phyloP scores from a whole-genome alignment of 148 eudicot genomes.

The Selenicereus undatus region DNA sequence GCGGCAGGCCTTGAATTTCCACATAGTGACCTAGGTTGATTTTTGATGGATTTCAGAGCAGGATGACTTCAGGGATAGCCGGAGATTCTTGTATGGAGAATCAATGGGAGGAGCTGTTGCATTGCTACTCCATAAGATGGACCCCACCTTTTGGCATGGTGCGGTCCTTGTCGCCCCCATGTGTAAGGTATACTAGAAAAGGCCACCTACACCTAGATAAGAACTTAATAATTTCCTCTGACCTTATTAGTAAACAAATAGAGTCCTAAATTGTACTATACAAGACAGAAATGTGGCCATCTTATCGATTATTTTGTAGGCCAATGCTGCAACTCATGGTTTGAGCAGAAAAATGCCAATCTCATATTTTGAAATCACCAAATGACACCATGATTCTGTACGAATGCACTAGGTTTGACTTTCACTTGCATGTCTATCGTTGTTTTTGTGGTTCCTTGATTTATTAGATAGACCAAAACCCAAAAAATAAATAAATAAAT shows the following conservation, averaged over 20 bases:
- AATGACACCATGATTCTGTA: too few relatives aligned
- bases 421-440: too few relatives aligned
- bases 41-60: conserved; percentile 42
- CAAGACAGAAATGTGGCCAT: neutral
- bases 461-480: too few relatives aligned
- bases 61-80: conserved; percentile 65
- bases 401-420: too few relatives aligned
- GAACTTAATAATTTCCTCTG: neutral
- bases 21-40: conserved; percentile 12
- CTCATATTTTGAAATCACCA: too few relatives aligned
- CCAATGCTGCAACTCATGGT: neutral
- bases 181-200: conserved; percentile 76
- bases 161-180: conserved; percentile 96
- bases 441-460: too few relatives aligned
- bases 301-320: neutral
- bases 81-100: conserved; percentile 87
- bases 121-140: conserved; percentile 73
- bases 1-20: neutral
- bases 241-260: neutral
- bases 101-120: conserved; percentile 99
- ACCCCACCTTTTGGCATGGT: conserved; percentile 81
- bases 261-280: neutral
- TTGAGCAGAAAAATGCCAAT: neutral
- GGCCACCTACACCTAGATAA: neutral
- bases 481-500: too few relatives aligned